These are phyloP conservation scores for Nigrospora osmanthi DNA, from an alignment of 2,329 filamentous ascomycete species.

Conservation along the genomic window DNA sequence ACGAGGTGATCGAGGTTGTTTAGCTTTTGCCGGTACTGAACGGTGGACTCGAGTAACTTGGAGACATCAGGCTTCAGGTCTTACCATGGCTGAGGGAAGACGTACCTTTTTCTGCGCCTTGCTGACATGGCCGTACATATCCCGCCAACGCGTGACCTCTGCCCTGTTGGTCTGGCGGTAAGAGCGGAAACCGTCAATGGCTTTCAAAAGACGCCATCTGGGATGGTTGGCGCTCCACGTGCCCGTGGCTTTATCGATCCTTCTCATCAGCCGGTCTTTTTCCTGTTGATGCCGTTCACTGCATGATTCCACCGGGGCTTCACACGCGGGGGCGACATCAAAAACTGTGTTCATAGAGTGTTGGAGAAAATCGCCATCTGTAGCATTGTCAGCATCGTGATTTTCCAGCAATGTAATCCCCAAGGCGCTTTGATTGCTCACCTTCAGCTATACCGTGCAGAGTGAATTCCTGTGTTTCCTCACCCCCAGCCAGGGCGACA, in stretches of 20 bases:
- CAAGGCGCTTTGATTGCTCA: no score
- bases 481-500: no score
- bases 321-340: neutral
- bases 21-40: conserved; percentile 50
- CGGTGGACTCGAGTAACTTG: conserved; percentile 46
- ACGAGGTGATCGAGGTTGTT: conserved; percentile 32
- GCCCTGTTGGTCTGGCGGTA: conserved; percentile 25
- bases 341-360: no score
- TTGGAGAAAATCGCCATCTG: no score
- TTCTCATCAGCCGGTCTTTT: conserved; percentile 19
- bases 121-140: conserved; percentile 26
- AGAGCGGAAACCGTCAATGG: conserved; percentile 26
- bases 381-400: no score
- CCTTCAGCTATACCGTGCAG: no score
- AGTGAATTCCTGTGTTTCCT: no score
- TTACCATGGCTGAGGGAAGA: neutral
- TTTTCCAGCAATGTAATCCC: no score
- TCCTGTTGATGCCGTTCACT: conserved; percentile 18
- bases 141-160: conserved; percentile 26
- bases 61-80: no score
- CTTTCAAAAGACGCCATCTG: conserved; percentile 30
- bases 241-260: conserved; percentile 18
- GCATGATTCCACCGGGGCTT: neutral
- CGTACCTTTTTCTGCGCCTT: conserved; percentile 23
- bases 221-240: conserved; percentile 27